Evolutionary conservation across 2,329 filamentous ascomycete species (phyloP).

Genomic region (Laburnicola sp.): DNA sequence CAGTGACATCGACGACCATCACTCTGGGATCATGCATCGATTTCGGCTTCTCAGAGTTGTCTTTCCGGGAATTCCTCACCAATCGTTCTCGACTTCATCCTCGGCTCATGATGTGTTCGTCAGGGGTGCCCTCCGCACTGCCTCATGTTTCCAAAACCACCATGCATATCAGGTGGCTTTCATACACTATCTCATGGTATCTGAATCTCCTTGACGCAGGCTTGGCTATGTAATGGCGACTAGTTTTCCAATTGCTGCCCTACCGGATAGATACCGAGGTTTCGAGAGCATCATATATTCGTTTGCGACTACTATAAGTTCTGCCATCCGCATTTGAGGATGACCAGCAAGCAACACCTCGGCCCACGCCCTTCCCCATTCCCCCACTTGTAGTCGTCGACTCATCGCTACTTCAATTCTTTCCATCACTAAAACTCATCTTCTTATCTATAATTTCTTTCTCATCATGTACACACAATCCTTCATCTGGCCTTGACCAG

Average conservation of each 20-base stretch:
- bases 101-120: conserved; percentile 6
- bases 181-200: neutral
- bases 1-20: neutral
- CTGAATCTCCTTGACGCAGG: neutral
- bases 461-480: conserved; percentile 32
- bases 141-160: neutral
- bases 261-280: neutral
- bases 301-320: conserved; percentile 2
- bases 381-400: neutral
- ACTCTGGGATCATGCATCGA: neutral
- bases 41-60: neutral
- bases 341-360: neutral
- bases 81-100: conserved; percentile 9
- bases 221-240: conserved; percentile 6
- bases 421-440: neutral
- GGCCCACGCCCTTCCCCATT: neutral
- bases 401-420: neutral
- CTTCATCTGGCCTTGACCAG: too few relatives aligned
- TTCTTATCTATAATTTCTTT: neutral
- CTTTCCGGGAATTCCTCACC: conserved; percentile 1
- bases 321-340: neutral
- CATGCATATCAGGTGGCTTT: neutral
- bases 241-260: neutral
- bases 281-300: neutral
- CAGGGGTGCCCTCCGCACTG: neutral